Base-by-base conservation (phyloP, 2,329 filamentous ascomycete genomes). In the Phyllosticta paracitricarpa region DNA sequence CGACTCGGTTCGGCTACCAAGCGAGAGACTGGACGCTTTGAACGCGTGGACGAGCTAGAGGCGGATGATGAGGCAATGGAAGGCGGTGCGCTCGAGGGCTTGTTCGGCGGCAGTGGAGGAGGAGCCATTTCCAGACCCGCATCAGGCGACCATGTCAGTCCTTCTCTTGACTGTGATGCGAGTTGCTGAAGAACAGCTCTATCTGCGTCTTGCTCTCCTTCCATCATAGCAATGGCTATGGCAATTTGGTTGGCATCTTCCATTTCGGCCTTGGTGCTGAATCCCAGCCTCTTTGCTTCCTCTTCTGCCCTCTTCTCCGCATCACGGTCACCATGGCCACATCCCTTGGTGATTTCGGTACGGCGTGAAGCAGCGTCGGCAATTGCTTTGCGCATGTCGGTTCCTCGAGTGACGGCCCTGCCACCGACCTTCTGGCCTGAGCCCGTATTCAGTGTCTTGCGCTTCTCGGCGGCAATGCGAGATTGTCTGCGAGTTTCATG, bases 211-310 rank as follows among this genome's bases (percentile, higher is more conserved):
- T 96, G 86, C 69, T 95, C 88, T 26, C 94, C 78, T 68, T 97
- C 92, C 77, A 89, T 91, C 33, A 95, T 78, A 0, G 91, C 91
- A 68, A 92, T 85, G 59, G 91, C 85, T 63, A 96, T 96, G 4
- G 92, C 92, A 25, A 84, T 81, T 61, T 96, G 90, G 67, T 96
- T 95, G 3, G 91, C 92, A 66, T 91, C 87, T 61, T 96, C 91
- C 71, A 95, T 89, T 66, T 95, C 90, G 0, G 90, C 91, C 68
- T 89, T 84, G 0, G 91, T 97, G 63, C 82, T 83, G 76, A 95
- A 93, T 0, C 91, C 89, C 65, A 88, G 67, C 30, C 59, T 88
- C 61, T 79, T 79, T 5, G 84, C 84, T 48, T 87, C 88, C 14
- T 85, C 81, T 17, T 85, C 81, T 3, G 81, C 81, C 22, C 92